Evolutionary conservation across 495 filamentous ascomycete genomes (phyloP).

Genomic region (Apodospora peruviana): DNA sequence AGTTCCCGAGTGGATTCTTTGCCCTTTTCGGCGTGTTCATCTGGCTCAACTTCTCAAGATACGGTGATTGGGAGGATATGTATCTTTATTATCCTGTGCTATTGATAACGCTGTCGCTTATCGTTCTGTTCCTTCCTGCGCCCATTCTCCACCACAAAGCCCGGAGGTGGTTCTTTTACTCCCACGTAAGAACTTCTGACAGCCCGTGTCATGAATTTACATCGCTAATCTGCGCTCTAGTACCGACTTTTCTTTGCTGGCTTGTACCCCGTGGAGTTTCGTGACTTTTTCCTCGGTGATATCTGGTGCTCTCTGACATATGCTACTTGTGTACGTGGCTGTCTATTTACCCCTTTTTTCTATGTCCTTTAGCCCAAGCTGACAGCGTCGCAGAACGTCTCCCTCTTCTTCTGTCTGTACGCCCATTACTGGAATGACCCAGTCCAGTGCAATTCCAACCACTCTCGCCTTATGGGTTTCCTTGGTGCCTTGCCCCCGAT

Average conservation of each 20-base stretch:
- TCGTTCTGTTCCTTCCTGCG: slow-evolving; percentile 69
- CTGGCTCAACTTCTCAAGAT: slow-evolving; percentile 77
- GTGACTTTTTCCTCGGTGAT: slow-evolving; percentile 95
- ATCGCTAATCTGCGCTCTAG: slow-evolving; percentile 40
- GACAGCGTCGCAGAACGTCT: slow-evolving; percentile 59
- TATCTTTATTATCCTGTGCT: slow-evolving; percentile 89
- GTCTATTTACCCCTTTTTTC: not conserved
- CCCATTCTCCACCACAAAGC: slow-evolving; percentile 70
- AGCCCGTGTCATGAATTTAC: not conserved
- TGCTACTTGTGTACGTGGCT: slow-evolving; percentile 66
- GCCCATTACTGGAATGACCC: slow-evolving; percentile 66
- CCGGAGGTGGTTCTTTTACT: slow-evolving; percentile 77
- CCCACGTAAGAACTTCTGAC: slow-evolving; percentile 55
- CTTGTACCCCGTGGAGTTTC: slow-evolving; percentile 88
- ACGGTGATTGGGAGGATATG: slow-evolving; percentile 54
- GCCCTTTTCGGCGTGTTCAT: slow-evolving; percentile 74
- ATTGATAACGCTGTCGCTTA: slow-evolving; percentile 58
- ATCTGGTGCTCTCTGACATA: slow-evolving; percentile 97
- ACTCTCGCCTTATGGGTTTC: slow-evolving; percentile 81
- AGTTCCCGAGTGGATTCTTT: slow-evolving; percentile 72
- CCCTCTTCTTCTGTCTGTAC: slow-evolving; percentile 93
- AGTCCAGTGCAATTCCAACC: slow-evolving; percentile 72
- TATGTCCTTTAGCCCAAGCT: not conserved
- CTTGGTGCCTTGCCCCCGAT: slow-evolving; percentile 78
- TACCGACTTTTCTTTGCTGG: slow-evolving; percentile 81